Evolutionary conservation across 75 land plant genomes (phyloP).

Genomic region (Chamaecyparis obtusa): DNA sequence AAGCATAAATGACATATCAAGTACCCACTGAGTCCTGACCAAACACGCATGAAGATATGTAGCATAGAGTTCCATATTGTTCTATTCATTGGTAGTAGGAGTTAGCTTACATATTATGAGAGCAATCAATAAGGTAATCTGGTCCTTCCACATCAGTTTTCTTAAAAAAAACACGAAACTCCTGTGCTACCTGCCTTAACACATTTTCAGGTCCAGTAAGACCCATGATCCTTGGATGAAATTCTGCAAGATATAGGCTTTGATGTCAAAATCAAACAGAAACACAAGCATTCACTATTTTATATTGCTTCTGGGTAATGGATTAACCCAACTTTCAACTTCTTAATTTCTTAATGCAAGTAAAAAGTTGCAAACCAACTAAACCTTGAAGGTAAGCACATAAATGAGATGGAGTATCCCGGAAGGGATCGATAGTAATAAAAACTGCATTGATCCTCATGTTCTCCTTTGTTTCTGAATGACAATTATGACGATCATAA

Average conservation of each 20-base stretch:
- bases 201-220: conserved; percentile 77
- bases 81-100: background rate
- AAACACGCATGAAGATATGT: background rate
- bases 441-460: conserved; percentile 62
- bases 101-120: conserved; percentile 69
- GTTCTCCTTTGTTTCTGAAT: conserved; percentile 55
- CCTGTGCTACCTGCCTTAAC: conserved; percentile 74
- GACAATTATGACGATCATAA: conserved; percentile 2
- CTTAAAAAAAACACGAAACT: conserved; percentile 74
- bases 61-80: background rate
- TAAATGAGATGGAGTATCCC: conserved; percentile 77
- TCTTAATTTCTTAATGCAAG: background rate
- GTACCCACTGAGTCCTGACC: background rate
- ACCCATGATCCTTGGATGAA: conserved; percentile 82
- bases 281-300: background rate
- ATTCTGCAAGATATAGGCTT: conserved; percentile 54
- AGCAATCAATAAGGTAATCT: conserved; percentile 90
- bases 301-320: background rate
- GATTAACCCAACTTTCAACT: background rate
- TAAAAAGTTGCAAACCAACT: background rate
- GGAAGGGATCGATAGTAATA: conserved; percentile 86
- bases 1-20: background rate
- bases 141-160: conserved; percentile 77
- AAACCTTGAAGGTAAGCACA: conserved; percentile 81
- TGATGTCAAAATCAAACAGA: background rate